These are phyloP conservation scores for Aspergillus carbonarius DNA, from an alignment of 2,329 filamentous ascomycete species.

Conservation along the genomic window DNA sequence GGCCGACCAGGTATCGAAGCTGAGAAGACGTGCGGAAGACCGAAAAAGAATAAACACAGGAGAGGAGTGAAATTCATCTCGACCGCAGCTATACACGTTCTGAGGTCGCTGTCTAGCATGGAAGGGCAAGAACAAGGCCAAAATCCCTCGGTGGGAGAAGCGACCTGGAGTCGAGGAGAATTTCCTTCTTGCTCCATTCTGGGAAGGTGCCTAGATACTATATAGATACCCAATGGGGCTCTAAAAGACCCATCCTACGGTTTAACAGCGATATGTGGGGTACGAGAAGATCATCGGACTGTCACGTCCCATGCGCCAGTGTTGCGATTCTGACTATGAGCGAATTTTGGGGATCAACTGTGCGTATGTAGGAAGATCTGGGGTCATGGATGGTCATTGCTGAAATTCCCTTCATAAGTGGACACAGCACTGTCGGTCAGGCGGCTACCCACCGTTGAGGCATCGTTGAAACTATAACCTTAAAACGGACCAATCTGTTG, in stretches of 20 bases:
- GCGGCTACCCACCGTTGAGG: constrained; percentile 1
- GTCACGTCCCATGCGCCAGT: neutral
- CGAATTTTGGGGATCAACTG: neutral
- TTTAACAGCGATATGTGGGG: neutral
- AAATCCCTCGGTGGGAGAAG: neutral
- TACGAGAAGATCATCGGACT: neutral
- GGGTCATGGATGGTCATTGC: neutral
- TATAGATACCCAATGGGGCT: neutral
- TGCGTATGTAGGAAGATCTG: neutral
- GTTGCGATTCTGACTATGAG: neutral
- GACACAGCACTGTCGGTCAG: neutral
- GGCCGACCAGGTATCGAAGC: constrained; percentile 11
- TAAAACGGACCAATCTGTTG: neutral
- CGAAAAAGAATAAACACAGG: neutral
- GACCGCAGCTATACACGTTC: neutral
- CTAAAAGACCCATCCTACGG: neutral
- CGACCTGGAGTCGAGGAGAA: neutral
- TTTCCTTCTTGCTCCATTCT: neutral
- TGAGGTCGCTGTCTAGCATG: neutral
- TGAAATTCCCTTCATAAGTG: neutral
- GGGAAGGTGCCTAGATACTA: neutral
- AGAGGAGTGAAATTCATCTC: neutral
- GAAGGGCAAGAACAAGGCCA: neutral
- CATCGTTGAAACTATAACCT: neutral
- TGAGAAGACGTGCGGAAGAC: neutral